Percentiles rank a stretch among this genome's conserved stretches.
Conservation (phyloP, 2,329 filamentous ascomycete species). For the Akanthomyces lecanii region DNA sequence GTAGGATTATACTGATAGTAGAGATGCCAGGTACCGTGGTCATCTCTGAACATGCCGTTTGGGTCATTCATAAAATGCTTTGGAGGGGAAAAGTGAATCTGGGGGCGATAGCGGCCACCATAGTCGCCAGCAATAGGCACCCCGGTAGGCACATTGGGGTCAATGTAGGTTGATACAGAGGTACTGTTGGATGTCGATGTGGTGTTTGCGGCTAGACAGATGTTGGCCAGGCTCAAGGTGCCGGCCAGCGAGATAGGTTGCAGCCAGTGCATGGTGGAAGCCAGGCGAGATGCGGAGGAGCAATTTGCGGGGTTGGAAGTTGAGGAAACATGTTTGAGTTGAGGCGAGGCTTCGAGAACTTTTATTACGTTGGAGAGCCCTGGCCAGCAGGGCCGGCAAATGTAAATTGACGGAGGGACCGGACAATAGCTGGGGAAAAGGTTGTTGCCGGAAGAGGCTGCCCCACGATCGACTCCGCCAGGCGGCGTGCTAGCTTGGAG, state of each 20-base stretch:
- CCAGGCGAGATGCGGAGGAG: too few relatives aligned
- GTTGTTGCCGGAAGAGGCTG: background rate
- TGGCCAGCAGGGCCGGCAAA: background rate
- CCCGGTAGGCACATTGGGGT: constrained; percentile 22
- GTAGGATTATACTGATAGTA: constrained; percentile 57
- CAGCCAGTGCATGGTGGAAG: constrained; percentile 18
- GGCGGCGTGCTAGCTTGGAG: background rate
- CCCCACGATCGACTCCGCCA: constrained; percentile 8
- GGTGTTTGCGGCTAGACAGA: constrained; percentile 2
- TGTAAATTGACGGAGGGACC: background rate
- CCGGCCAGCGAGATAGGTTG: constrained; percentile 12
- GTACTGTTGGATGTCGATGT: background rate
- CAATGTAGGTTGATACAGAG: constrained; percentile 5
- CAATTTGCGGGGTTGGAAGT: background rate
- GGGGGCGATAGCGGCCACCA: constrained; percentile 38
- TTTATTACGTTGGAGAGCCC: background rate
- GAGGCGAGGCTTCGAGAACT: too few relatives aligned
- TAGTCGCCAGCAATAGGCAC: constrained; percentile 25
- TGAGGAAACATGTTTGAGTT: background rate
- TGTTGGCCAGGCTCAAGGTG: constrained; percentile 10
- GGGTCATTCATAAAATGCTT: constrained; percentile 57
- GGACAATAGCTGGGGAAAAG: background rate
- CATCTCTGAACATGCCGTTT: constrained; percentile 59
- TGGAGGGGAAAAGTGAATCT: constrained; percentile 54
- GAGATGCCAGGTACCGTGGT: constrained; percentile 55